A percentile compares a stretch with the other conserved stretches of the same genome.
phyloP scores from a whole-genome alignment of 306 rosid species.

The Gynostemma pentaphyllum region DNA sequence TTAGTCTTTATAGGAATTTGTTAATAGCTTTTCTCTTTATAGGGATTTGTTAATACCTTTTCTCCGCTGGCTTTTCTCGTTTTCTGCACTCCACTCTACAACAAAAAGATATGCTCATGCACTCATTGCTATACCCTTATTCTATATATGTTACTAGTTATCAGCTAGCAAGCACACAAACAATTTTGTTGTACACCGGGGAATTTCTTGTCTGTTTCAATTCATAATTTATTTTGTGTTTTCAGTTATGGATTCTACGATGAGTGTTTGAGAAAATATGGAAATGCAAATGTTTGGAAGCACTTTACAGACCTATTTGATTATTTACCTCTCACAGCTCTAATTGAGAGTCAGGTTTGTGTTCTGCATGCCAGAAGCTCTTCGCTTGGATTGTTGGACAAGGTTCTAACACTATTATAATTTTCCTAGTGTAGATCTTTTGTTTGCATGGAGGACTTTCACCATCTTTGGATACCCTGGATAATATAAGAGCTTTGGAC shows the following conservation, averaged over 20 bases:
- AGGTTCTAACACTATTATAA: neutral
- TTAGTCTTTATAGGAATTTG: neutral
- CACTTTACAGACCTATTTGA: conserved; percentile 87
- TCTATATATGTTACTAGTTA: neutral
- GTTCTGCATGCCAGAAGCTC: conserved; percentile 7
- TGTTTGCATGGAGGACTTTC: conserved; percentile 99
- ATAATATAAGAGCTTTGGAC: conserved; percentile 81
- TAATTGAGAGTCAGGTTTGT: conserved; percentile 96
- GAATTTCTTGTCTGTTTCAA: neutral
- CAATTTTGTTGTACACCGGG: neutral
- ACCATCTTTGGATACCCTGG: conserved; percentile 87
- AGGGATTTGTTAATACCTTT: neutral
- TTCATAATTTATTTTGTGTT: conserved; percentile 9
- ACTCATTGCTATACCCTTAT: neutral
- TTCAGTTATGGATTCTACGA: conserved; percentile 95
- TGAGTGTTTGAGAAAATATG: conserved; percentile 96
- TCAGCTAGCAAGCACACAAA: neutral
- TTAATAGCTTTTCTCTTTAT: no score
- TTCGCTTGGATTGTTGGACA: neutral
- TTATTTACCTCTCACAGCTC: conserved; percentile 92
- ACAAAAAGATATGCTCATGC: neutral
- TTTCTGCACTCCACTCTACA: no score
- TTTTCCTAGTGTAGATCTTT: conserved; percentile 42
- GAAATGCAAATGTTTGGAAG: conserved; percentile 98
- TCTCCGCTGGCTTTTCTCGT: neutral